Conservation (phyloP, 2,329 filamentous ascomycete species). For the Penicillium sclerotigenum region DNA sequence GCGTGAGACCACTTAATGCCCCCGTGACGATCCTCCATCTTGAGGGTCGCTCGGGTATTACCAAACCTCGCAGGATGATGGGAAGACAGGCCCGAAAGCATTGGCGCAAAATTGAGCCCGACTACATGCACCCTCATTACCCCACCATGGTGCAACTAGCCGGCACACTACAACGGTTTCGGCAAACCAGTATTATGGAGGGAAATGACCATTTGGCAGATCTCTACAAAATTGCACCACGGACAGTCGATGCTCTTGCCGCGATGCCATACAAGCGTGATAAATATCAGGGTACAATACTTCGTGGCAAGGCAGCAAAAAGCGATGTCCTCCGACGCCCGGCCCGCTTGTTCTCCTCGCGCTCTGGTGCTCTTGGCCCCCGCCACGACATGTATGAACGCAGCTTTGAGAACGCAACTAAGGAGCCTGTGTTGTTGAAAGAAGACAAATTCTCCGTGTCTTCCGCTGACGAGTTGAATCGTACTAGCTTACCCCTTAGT, state of each 20-base stretch:
- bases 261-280: constrained; percentile 42
- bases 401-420: not conserved
- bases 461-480: not conserved
- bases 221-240: constrained; percentile 33
- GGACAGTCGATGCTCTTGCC: constrained; percentile 37
- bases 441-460: not conserved
- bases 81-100: constrained; percentile 32
- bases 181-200: constrained; percentile 34
- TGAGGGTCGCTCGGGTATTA: constrained; percentile 23
- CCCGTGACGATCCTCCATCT: constrained; percentile 32
- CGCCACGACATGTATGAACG: not conserved
- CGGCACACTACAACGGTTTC: constrained; percentile 38
- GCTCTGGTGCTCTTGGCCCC: constrained; percentile 13
- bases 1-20: constrained; percentile 28
- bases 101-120: constrained; percentile 39
- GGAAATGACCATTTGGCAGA: constrained; percentile 30
- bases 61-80: constrained; percentile 26
- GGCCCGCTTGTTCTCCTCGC: not conserved
- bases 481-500: not conserved
- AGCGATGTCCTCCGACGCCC: not conserved
- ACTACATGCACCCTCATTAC: constrained; percentile 45
- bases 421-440: not conserved
- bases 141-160: constrained; percentile 45
- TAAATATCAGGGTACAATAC: constrained; percentile 41
- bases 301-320: constrained; percentile 31